Evolutionary conservation across 2,329 filamentous ascomycete species (phyloP), one percentile per base, ranked within the genome.

Genomic region (Madurella fahalii): DNA sequence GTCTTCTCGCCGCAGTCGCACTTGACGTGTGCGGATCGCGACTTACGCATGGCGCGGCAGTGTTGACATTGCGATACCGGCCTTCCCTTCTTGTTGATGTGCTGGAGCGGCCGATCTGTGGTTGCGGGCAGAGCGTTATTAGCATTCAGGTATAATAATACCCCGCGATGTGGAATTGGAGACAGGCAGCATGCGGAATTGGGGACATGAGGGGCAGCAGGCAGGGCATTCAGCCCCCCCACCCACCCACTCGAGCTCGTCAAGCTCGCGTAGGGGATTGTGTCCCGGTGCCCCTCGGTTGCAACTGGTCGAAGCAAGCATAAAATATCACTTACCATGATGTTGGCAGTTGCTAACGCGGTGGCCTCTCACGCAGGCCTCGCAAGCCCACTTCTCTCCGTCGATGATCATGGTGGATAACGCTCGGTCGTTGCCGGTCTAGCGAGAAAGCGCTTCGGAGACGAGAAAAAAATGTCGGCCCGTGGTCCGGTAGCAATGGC

Each of bases 321-420:
- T 65, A 65, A 65, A 67, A 65, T 60, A 37, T 4, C 4, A 81
- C 89, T 79, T 84, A 96, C 92, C 91, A 72, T 84, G 83, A 74
- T 99, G 94, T 73, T 93, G 90, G 80, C 94, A 99, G 72, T 94
- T 96, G 86, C 92, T 97, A 71, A 99, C 94, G 71, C 94, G 90
- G 78, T 99, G 94, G 70, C 94, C 94, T 74, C 94, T 89, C 71
- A 99, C 91, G 77, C 94, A 99, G 76, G 92, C 92, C 77, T 95
- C 90, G 80, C 93, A 97, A 75, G 93, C 93, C 79, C 84, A 97
- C 80, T 97, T 97, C 79, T 96, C 90, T 74, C 93, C 93, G 80
- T 96, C 86, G 72, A 92, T 89, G 72, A 92, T 80, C 89, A 92
- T 92, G 58, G 66, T 73, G 50, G 51, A 50, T 46, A 46, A 16